Evolutionary conservation across 1,139 yeast genomes (phyloP).

Genomic region (Saccharomyces hybrid): DNA sequence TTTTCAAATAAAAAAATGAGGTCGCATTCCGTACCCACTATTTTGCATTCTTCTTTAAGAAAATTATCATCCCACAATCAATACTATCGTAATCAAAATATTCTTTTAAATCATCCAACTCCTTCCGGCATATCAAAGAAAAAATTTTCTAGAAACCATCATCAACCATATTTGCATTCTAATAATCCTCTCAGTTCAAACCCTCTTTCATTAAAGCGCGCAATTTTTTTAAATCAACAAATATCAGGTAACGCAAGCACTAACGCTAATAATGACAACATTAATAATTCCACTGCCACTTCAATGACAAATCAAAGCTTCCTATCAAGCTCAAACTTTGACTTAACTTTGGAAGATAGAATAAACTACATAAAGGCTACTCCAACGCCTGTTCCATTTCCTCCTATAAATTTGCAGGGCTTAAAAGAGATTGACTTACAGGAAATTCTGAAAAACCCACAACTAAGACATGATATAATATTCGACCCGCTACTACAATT

Average conservation of each 20-base stretch:
- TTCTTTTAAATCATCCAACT: background rate
- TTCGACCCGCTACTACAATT: slow-evolving; percentile 92
- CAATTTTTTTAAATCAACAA: background rate
- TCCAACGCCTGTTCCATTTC: slow-evolving; percentile 36
- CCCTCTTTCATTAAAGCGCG: background rate
- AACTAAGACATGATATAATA: slow-evolving; percentile 82
- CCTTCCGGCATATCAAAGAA: background rate
- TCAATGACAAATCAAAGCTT: background rate
- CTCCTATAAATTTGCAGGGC: slow-evolving; percentile 81
- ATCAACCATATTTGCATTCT: background rate
- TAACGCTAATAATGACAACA: slow-evolving; percentile 1
- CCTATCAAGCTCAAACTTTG: background rate
- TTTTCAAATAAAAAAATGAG: slow-evolving; percentile 10
- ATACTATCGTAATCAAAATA: slow-evolving; percentile 2
- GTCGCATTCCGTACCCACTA: slow-evolving; percentile 31
- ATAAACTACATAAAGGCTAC: slow-evolving; percentile 21
- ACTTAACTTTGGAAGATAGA: slow-evolving; percentile 23
- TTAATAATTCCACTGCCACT: background rate
- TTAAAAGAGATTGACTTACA: slow-evolving; percentile 81
- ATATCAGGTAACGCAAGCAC: slow-evolving; percentile 1
- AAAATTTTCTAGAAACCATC: background rate
- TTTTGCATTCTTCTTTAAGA: slow-evolving; percentile 29
- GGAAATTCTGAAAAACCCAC: slow-evolving; percentile 87
- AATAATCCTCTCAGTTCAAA: slow-evolving; percentile 1
- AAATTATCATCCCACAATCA: slow-evolving; percentile 5